phyloP scores from a whole-genome alignment of 2,329 filamentous ascomycete species.

The Leptographium procerum region DNA sequence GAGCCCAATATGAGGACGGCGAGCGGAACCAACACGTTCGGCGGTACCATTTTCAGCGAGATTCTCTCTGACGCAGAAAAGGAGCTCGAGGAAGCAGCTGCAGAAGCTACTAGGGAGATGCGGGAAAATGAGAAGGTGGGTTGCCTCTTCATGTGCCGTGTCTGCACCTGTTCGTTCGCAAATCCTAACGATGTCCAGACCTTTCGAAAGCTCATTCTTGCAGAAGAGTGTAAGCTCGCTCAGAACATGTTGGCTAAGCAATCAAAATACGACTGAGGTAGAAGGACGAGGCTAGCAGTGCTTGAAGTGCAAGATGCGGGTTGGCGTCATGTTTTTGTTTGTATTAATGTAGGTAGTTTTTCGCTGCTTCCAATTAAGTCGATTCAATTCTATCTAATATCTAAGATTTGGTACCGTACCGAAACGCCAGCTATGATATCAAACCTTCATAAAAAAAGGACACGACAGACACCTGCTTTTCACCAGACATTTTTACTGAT shows the following conservation, averaged over 20 bases:
- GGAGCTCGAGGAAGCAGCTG: slow-evolving; percentile 2
- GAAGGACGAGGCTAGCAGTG: neutral
- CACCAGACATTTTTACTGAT: neutral
- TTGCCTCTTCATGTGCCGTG: neutral
- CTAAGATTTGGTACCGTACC: neutral
- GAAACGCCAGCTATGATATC: neutral
- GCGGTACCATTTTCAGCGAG: neutral
- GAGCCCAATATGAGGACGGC: neutral
- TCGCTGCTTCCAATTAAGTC: neutral
- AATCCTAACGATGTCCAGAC: neutral
- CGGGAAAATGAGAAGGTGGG: slow-evolving; percentile 12
- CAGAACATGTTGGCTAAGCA: slow-evolving; percentile 12
- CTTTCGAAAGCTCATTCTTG: slow-evolving; percentile 11
- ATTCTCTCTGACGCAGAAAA: slow-evolving; percentile 7
- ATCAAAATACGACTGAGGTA: slow-evolving; percentile 13
- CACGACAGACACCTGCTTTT: neutral
- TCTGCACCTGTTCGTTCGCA: neutral
- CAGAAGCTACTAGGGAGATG: slow-evolving; percentile 4
- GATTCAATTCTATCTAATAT: neutral
- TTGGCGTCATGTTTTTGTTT: neutral
- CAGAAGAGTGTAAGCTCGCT: slow-evolving; percentile 14
- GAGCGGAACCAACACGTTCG: neutral
- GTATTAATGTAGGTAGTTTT: neutral
- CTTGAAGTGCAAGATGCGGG: neutral
- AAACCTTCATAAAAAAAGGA: neutral